Evolutionary conservation across 345 rosid species (phyloP), one percentile per base, ranked within the genome.

Genomic region (Gossypium rotundifolium): DNA sequence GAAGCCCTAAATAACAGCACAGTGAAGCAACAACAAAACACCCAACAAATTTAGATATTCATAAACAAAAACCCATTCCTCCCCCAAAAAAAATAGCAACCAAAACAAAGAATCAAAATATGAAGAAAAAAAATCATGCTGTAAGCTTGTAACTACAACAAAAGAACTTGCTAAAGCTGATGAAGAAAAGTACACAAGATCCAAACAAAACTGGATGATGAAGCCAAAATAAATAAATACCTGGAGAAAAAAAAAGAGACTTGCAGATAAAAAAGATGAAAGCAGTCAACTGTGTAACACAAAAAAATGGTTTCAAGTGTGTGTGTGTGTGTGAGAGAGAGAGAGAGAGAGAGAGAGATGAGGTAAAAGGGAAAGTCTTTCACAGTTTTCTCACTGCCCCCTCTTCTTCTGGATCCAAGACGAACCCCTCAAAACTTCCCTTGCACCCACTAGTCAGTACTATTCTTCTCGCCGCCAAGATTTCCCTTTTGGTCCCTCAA

Each of bases 211-310:
- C 18, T 10, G 44, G 25, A 68, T 14, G 27, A 68, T 23, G 12
- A 9, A 25, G 6, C 16, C 10, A 22, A 49, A 68, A 20, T 18
- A 23, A 14, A 49, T 38, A 48, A 49, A 48, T 68, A 68, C 44
- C 58, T 68, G 58, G 72, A 68, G 72, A 68, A 49, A 48, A n/a
- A n/a, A 9, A 55, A 18, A 55, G 17, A 18, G 29, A 51, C 54
- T 51, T 5, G 52, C 40, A 33, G 52, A 48, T 14, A 55, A 55
- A 55, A 20, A 12, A 55, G 22, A 33, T 33, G 40, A 55, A 20
- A 55, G 25, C 25, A 55, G 27, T 18, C 13, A 55, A 55, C 9
- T 55, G 60, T 20, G 9, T 33, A 20, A 25, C 7, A 33, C 40
- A 33, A 33, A 33, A 33, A 33, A 4, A 33, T 33, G 7, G 54